Evolutionary conservation across 1,284 basidiomycete genomes (phyloP), one percentile per base, ranked within the genome.

Genomic region (Leucocoprinus gongylophorus): DNA sequence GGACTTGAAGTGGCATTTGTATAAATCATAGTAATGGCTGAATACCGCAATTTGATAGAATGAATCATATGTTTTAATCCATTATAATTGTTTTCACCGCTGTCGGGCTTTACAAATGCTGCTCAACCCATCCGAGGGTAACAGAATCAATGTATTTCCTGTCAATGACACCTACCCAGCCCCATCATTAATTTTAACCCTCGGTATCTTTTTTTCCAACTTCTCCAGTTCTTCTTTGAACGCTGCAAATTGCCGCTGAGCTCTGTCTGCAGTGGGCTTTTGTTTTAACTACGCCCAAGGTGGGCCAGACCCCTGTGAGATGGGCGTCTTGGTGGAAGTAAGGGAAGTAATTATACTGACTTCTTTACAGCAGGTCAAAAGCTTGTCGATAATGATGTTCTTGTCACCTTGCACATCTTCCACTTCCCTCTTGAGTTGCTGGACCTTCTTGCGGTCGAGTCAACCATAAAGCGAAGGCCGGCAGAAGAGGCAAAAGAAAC

Each of bases 341-440:
- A 29, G 12, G 46, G 38, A 55, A 33, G 26, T 26, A n/a, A 23
- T 26, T 17, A 42, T 42, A 60, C 79, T 64, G 59, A 88, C 87
- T 79, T 90, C 88, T 71, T 88, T 86, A 72, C 86, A 90, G 61
- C 85, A 90, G 28, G 81, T 75, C 59, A 88, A 82, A 47, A 90
- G 71, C 59, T 86, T 88, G 68, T 88, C 87, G 53, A 89, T 83
- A 50, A 90, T 74, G 69, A 83, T 74, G 17, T 84, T 79, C 62
- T 88, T 87, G 42, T 80, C 80, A 56, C 79, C 81, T 61, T 86
- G 84, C 23, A 79, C 77, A 17, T 85, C 82, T 57, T 89, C 85
- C 48, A 90, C 70, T 48, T 88, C 83, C 62, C 84, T 85, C 59
- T 78, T 75, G 54, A 87, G 73, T 59, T 80, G 78, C 54, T 75